Percentiles rank a stretch among this genome's conserved stretches.
phyloP scores from a whole-genome alignment of 768 basidiomycete species.

The Gloeophyllum trabeum region DNA sequence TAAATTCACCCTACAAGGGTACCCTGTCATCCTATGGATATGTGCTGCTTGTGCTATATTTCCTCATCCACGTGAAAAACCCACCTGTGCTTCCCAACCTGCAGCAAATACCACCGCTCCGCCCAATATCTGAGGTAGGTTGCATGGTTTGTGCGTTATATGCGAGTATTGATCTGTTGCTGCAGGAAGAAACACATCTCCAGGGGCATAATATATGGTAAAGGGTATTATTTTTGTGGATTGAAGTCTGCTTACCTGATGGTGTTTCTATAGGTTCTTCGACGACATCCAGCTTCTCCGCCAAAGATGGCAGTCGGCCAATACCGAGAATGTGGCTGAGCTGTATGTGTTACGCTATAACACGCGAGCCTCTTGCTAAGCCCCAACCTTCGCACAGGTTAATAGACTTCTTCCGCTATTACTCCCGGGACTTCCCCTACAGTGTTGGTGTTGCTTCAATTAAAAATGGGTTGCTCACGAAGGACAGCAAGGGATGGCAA shows the following conservation, averaged over 20 bases:
- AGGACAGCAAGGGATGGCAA: conserved; percentile 91
- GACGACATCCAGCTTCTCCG: conserved; percentile 91
- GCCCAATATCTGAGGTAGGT: conserved; percentile 67
- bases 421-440: conserved; percentile 87
- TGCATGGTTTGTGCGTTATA: neutral
- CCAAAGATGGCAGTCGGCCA: conserved; percentile 90
- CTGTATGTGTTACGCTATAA: conserved; percentile 42
- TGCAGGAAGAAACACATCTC: conserved; percentile 70
- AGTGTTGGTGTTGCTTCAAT: conserved; percentile 89
- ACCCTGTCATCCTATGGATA: conserved; percentile 97
- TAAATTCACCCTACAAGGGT: conserved; percentile 96
- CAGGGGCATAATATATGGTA: conserved; percentile 78
- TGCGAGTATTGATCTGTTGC: neutral
- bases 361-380: neutral
- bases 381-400: conserved; percentile 37
- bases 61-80: conserved; percentile 94
- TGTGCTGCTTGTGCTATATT: conserved; percentile 96
- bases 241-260: conserved; percentile 1
- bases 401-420: conserved; percentile 97
- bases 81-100: conserved; percentile 94
- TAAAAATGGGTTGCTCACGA: conserved; percentile 78
- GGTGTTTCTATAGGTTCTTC: conserved; percentile 60
- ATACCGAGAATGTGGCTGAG: conserved; percentile 87
- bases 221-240: no score
- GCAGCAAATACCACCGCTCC: conserved; percentile 87